Conservation (phyloP, 257 asterid genomes). For the Cinchona pubescens region DNA sequence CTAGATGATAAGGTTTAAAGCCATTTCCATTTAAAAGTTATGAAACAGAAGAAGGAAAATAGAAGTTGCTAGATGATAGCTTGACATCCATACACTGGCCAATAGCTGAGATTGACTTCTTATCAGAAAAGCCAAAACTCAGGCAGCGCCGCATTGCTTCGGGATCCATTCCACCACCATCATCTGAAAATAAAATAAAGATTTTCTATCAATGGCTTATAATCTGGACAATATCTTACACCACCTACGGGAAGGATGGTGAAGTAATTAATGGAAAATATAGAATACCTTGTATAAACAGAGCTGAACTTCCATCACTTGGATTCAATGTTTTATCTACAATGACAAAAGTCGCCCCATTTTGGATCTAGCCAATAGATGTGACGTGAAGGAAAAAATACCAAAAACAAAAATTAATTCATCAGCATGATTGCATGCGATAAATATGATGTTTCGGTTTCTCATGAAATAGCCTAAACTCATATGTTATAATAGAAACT, state of each 20-base stretch:
- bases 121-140: conserved; percentile 92
- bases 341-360: conserved; percentile 66
- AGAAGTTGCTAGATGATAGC: background rate
- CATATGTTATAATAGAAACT: background rate
- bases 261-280: conserved; percentile 15
- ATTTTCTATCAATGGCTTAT: conserved; percentile 17
- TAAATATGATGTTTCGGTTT: background rate
- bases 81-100: conserved; percentile 65
- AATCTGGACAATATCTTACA: too few species aligned
- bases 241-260: conserved; percentile 11
- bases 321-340: conserved; percentile 66
- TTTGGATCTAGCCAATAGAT: conserved; percentile 53
- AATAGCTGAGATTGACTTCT: conserved; percentile 62
- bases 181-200: conserved; percentile 44
- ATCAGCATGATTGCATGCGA: conserved; percentile 7
- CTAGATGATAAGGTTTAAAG: conserved; percentile 1
- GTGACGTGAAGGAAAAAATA: conserved; percentile 23
- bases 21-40: conserved; percentile 4
- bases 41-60: background rate
- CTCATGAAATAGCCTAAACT: background rate
- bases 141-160: conserved; percentile 79
- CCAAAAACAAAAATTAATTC: conserved; percentile 24
- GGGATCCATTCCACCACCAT: conserved; percentile 94
- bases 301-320: conserved; percentile 70
- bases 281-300: conserved; percentile 72